Conservation (phyloP, 1,284 basidiomycete species). For the Anthracocystis panici-leucophaei region DNA sequence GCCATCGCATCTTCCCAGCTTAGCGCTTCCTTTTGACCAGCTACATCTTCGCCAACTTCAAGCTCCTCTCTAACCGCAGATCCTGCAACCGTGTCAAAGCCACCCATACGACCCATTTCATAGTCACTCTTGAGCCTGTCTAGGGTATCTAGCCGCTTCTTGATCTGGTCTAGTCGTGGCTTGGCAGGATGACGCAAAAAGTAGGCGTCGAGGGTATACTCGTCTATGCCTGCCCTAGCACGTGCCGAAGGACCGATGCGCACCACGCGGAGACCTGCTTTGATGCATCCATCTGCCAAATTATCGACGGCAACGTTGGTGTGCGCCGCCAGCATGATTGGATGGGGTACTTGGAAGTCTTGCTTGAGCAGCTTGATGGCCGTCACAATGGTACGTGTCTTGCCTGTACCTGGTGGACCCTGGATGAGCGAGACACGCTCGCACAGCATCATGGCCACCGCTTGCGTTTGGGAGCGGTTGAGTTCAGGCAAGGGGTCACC, state of each 20-base stretch:
- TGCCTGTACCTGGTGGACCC: slow-evolving; percentile 95
- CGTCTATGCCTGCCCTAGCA: slow-evolving; percentile 74
- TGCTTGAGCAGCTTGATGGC: slow-evolving; percentile 85
- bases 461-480: slow-evolving; percentile 83
- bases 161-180: slow-evolving; percentile 70
- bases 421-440: slow-evolving; percentile 84
- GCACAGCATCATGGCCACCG: slow-evolving; percentile 87
- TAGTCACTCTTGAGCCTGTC: slow-evolving; percentile 46
- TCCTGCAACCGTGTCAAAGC: background rate
- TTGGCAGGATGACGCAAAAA: slow-evolving; percentile 77
- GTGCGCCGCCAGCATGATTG: slow-evolving; percentile 88
- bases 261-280: slow-evolving; percentile 78
- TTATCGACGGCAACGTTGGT: slow-evolving; percentile 97
- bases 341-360: slow-evolving; percentile 85
- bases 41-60: slow-evolving; percentile 1
- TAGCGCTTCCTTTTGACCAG: slow-evolving; percentile 10
- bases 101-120: slow-evolving; percentile 24
- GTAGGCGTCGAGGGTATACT: slow-evolving; percentile 78
- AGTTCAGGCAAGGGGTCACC: slow-evolving; percentile 83
- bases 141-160: slow-evolving; percentile 36
- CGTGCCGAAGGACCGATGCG: slow-evolving; percentile 77
- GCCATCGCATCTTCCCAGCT: slow-evolving; percentile 47
- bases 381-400: slow-evolving; percentile 91
- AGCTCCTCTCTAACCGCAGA: slow-evolving; percentile 67
- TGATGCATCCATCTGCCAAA: slow-evolving; percentile 78